A percentile compares a stretch with the other conserved stretches of the same genome.
Evolutionary conservation across 2,329 filamentous ascomycete genomes (phyloP).

Genomic region (Amesomyces nigricolor): DNA sequence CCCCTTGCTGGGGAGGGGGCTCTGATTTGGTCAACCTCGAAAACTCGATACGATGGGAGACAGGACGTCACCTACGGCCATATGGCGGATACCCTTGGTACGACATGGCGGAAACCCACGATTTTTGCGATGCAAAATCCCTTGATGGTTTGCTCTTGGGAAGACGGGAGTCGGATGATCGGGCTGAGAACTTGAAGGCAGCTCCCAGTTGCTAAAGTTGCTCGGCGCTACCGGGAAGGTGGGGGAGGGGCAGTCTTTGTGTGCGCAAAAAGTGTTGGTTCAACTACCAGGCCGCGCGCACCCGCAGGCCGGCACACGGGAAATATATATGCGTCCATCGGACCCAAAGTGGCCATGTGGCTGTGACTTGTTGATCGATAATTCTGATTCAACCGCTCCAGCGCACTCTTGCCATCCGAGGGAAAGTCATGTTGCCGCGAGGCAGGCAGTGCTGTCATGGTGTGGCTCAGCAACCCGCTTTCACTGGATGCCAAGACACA

Average conservation of each 20-base stretch:
- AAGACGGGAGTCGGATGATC: not conserved
- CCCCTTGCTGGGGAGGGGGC: constrained; percentile 28
- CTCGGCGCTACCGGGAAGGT: not conserved
- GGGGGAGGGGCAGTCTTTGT: constrained; percentile 8
- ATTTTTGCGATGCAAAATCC: not conserved
- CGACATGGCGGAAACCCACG: constrained; percentile 27
- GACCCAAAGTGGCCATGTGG: not conserved
- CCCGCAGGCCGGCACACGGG: not conserved
- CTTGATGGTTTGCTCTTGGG: not conserved
- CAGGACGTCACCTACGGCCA: constrained; percentile 29
- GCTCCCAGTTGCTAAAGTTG: not conserved
- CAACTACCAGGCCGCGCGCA: not conserved
- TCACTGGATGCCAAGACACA: constrained; percentile 1
- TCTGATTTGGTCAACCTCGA: constrained; percentile 16
- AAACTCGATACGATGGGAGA: not conserved
- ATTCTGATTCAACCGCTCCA: constrained; percentile 3
- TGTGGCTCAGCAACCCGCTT: constrained; percentile 21
- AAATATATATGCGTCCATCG: not conserved
- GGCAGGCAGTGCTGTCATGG: constrained; percentile 19
- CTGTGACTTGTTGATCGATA: constrained; percentile 5
- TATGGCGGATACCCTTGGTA: constrained; percentile 34
- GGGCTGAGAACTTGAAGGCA: too few relatives aligned
- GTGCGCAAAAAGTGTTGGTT: too few relatives aligned
- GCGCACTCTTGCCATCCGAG: not conserved
- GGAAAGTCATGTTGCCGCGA: not conserved